These are phyloP conservation scores for Colletotrichum sp. DNA, from an alignment of 2,329 filamentous ascomycete species.

Conservation along the genomic window DNA sequence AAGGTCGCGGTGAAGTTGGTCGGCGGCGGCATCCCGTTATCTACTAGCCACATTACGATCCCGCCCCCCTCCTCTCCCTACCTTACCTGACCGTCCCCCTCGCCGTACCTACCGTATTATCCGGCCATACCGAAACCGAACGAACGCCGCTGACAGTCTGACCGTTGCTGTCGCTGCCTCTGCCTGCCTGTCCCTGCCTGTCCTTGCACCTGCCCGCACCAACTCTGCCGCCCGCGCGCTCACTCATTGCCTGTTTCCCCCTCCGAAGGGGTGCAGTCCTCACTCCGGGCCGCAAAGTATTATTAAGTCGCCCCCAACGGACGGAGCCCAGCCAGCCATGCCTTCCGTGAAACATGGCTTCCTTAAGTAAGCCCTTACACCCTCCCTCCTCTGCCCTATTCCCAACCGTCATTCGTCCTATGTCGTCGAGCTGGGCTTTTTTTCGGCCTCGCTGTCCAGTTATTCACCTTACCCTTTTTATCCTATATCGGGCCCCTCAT, in stretches of 20 bases:
- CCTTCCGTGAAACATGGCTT: conserved; percentile 19
- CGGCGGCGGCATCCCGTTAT: not conserved
- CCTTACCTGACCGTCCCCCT: not conserved
- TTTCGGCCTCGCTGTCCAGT: not conserved
- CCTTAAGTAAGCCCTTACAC: conserved; percentile 14
- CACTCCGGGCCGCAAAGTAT: not conserved
- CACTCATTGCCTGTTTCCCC: not conserved
- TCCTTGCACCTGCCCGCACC: conserved; percentile 3
- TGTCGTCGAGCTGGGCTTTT: not conserved
- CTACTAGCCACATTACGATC: conserved; percentile 6
- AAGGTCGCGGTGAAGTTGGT: not conserved
- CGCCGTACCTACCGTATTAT: not conserved
- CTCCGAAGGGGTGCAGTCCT: not conserved
- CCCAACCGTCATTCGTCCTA: not conserved
- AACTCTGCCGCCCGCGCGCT: not conserved
- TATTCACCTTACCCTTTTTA: not conserved
- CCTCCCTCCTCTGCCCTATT: not conserved
- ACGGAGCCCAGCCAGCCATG: not conserved
- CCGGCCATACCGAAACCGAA: conserved; percentile 14
- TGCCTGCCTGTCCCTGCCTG: conserved; percentile 2
- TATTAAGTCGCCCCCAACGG: conserved; percentile 2
- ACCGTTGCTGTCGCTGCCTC: not conserved
- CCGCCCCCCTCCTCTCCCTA: not conserved
- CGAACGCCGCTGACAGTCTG: not conserved
- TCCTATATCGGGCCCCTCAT: not conserved